A percentile compares a stretch with the other conserved stretches of the same genome.
These are phyloP conservation scores for Scytalidium lignicola DNA, from an alignment of 2,329 filamentous ascomycete genomes.

Conservation along the genomic window DNA sequence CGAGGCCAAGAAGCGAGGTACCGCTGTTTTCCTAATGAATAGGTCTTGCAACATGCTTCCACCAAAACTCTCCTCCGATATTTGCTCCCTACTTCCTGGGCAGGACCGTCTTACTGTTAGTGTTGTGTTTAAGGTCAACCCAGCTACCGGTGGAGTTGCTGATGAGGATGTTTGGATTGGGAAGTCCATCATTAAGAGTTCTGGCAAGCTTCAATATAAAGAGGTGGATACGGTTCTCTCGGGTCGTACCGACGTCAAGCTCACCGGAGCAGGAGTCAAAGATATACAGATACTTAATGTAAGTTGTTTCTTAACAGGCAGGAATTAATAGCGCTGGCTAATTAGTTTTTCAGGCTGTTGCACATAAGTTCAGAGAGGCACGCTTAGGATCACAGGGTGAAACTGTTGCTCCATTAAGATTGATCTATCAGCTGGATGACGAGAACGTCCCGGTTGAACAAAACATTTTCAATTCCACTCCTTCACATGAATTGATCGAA, in stretches of 20 bases:
- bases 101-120: slow-evolving; percentile 88
- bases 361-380: slow-evolving; percentile 84
- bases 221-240: slow-evolving; percentile 80
- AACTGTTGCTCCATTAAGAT: slow-evolving; percentile 77
- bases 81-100: slow-evolving; percentile 83
- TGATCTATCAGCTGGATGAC: slow-evolving; percentile 91
- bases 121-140: slow-evolving; percentile 87
- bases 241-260: slow-evolving; percentile 55
- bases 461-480: slow-evolving; percentile 90
- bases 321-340: slow-evolving; percentile 12
- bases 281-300: slow-evolving; percentile 77
- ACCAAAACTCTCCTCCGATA: slow-evolving; percentile 74
- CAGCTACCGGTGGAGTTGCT: slow-evolving; percentile 68
- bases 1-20: slow-evolving; percentile 96
- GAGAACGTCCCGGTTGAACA: slow-evolving; percentile 96
- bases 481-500: slow-evolving; percentile 88
- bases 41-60: slow-evolving; percentile 80
- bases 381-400: slow-evolving; percentile 76
- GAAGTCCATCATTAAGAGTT: slow-evolving; percentile 88
- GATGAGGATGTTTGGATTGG: slow-evolving; percentile 93
- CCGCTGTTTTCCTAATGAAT: slow-evolving; percentile 91
- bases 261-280: slow-evolving; percentile 62
- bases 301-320: slow-evolving; percentile 27
- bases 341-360: slow-evolving; percentile 52
- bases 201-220: slow-evolving; percentile 75